Evolutionary conservation across 345 rosid species (phyloP), one percentile per base, ranked within the genome.

Genomic region (Arabis hirsuta): DNA sequence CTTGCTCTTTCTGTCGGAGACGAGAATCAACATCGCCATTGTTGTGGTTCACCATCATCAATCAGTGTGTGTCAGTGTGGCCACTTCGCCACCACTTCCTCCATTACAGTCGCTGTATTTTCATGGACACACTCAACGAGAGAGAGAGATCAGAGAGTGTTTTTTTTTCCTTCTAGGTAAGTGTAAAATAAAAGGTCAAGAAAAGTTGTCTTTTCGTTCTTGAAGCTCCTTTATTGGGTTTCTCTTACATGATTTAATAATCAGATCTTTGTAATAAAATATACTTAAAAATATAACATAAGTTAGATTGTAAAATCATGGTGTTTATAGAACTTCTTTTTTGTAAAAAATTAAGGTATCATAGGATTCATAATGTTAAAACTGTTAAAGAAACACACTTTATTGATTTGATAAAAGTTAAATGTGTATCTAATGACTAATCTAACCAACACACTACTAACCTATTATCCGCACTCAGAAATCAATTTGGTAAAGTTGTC

Each of bases 71-170:
- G 29, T 47, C 46, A 62, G 60, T 50, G 81, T 78, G 57, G 83
- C 90, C 88, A 84, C 87, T 81, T 78, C 84, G 56, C 67, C 81
- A 78, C 56, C 85, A 13, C 80, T 77, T 54, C 59, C 58, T 62
- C 70, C 79, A 39, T 76, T 63, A 73, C 56, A 51, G 56, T 61
- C 55, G 58, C 54, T 71, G 76, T 74, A 69, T 62, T 36, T 56
- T 64, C 66, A 60, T 43, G 39, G 60, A 74, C 69, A 74, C 78
- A 67, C 73, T 52, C 55, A 55, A 71, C 69, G 67, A 71, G 62
- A 51, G 58, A 60, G 26, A 48, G 55, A 50, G 44, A 67, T 26
- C 20, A 77, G 74, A 61, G 56, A 13, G 16, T 42, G 2, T 2
- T 14, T 51, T 53, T 53, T 44, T 12, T 59, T 52, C 42, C 34